phyloP scores from a whole-genome alignment of 768 basidiomycete species.

The Naematelia aurantialba region DNA sequence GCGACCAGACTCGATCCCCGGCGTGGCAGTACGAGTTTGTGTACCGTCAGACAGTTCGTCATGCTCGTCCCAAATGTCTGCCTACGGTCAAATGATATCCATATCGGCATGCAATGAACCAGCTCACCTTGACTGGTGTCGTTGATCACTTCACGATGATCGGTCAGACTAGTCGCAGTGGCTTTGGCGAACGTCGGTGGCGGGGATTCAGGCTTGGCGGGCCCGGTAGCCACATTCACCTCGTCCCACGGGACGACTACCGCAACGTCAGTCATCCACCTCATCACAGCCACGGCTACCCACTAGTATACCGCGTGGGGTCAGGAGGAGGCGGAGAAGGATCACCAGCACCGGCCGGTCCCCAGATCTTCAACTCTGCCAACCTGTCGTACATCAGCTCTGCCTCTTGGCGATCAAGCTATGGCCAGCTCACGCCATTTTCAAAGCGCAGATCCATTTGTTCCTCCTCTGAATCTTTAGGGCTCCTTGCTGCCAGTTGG shows the following conservation, averaged over 20 bases:
- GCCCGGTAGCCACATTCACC: slow-evolving; percentile 49
- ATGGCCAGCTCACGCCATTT: slow-evolving; percentile 57
- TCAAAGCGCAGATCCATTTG: slow-evolving; percentile 88
- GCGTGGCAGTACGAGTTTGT: neutral
- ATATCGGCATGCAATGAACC: neutral
- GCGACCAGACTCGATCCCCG: neutral
- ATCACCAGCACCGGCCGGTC: slow-evolving; percentile 52
- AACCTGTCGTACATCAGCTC: slow-evolving; percentile 24
- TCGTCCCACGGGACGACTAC: slow-evolving; percentile 66
- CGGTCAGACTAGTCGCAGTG: slow-evolving; percentile 54
- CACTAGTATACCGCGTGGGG: slow-evolving; percentile 60
- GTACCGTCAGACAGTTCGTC: slow-evolving; percentile 27
- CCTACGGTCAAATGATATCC: slow-evolving; percentile 1
- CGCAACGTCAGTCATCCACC: neutral
- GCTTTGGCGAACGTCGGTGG: slow-evolving; percentile 47
- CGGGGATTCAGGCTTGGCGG: slow-evolving; percentile 44
- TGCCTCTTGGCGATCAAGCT: neutral
- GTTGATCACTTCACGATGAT: slow-evolving; percentile 56
- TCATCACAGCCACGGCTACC: slow-evolving; percentile 3
- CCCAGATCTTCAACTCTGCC: slow-evolving; percentile 63
- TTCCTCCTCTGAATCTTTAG: slow-evolving; percentile 70
- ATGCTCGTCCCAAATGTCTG: slow-evolving; percentile 47
- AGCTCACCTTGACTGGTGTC: slow-evolving; percentile 43
- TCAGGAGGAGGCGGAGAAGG: slow-evolving; percentile 53
- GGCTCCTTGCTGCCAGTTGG: slow-evolving; percentile 75